phyloP scores from a whole-genome alignment of 108 stramenopile genomes.

The Nitzschia sp. region DNA sequence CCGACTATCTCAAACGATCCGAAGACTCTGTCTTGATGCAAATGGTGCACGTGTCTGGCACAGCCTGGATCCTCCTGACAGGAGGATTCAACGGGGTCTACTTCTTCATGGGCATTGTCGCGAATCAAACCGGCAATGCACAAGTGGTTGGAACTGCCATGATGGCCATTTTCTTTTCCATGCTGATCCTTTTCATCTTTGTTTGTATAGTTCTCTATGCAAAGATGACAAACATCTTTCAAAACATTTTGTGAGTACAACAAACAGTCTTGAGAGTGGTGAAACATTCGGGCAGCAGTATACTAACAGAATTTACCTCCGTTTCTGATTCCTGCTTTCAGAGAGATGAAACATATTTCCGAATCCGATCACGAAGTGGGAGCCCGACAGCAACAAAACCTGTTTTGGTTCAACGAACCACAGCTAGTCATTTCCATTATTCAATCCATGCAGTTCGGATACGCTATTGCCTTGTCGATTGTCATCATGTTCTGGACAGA shows the following conservation, averaged over 20 bases:
- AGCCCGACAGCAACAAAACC: conserved; percentile 43
- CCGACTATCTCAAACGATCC: conserved; percentile 75
- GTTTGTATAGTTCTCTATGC: conserved; percentile 32
- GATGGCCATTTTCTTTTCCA: conserved; percentile 38
- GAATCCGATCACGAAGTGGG: not conserved
- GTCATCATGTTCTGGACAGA: conserved; percentile 63
- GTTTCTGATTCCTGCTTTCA: not conserved
- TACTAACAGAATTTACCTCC: not conserved
- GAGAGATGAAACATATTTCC: conserved; percentile 6
- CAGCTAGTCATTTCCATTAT: conserved; percentile 61
- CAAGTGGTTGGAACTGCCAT: conserved; percentile 32
- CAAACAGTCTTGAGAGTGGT: too few relatives aligned
- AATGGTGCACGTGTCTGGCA: conserved; percentile 72
- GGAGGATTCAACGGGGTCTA: conserved; percentile 63
- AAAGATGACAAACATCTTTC: conserved; percentile 49
- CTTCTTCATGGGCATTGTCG: conserved; percentile 65
- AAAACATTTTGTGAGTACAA: conserved; percentile 41
- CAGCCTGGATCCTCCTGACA: conserved; percentile 78
- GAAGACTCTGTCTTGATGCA: conserved; percentile 60
- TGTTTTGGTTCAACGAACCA: conserved; percentile 84
- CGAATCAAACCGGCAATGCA: conserved; percentile 28
- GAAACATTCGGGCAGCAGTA: not conserved
- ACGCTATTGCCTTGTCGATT: conserved; percentile 74
- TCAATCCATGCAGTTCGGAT: conserved; percentile 89
- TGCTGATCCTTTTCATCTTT: conserved; percentile 43